Conservation (phyloP, 2,329 filamentous ascomycete genomes). For the Verticillium nubilum region DNA sequence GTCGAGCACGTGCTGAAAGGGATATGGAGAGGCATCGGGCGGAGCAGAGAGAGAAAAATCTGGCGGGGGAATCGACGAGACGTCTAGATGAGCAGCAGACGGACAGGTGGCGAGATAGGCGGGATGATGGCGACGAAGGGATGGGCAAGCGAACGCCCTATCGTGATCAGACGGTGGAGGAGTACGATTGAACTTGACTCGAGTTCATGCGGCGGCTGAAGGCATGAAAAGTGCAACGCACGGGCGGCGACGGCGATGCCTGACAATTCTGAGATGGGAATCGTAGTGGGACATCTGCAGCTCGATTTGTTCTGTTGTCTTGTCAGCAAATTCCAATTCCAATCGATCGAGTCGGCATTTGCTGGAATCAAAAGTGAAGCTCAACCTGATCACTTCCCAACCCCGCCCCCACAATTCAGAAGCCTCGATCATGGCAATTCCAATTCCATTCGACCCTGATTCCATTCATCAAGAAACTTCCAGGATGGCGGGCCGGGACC, state of each 20-base stretch:
- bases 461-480: no score
- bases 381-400: no score
- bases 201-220: not conserved
- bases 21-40: not conserved
- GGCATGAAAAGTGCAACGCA: not conserved
- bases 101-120: conserved; percentile 1
- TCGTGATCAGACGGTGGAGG: not conserved
- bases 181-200: not conserved
- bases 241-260: no score
- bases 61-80: not conserved
- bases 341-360: not conserved
- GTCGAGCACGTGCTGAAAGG: not conserved
- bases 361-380: no score
- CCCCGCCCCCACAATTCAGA: not conserved
- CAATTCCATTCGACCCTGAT: no score
- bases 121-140: not conserved
- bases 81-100: not conserved
- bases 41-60: not conserved
- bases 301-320: not conserved
- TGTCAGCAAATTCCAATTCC: not conserved
- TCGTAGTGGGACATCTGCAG: not conserved
- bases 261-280: not conserved
- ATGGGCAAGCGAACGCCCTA: not conserved
- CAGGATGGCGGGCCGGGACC: not conserved
- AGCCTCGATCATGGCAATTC: conserved; percentile 28